Conservation (phyloP, 2,329 filamentous ascomycete species). For the Lachnellula suecica region DNA sequence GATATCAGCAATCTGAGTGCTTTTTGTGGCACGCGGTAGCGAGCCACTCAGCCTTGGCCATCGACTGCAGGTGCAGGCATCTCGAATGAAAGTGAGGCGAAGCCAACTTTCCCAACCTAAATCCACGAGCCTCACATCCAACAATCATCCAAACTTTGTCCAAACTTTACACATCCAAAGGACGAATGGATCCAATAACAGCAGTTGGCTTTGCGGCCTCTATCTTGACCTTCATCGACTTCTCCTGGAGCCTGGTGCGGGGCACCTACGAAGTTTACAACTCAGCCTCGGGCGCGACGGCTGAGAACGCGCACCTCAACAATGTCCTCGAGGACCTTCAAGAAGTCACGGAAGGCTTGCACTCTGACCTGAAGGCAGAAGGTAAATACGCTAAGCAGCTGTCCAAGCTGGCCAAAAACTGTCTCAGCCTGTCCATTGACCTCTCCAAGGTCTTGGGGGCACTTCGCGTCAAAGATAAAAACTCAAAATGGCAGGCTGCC, state of each 20-base stretch:
- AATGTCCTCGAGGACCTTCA: conserved; percentile 3
- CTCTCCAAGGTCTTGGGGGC: conserved; percentile 3
- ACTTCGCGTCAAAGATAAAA: not conserved
- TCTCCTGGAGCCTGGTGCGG: conserved; percentile 22
- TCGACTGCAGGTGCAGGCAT: too few species aligned
- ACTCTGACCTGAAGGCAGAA: not conserved
- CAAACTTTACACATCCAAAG: too few species aligned
- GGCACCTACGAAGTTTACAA: conserved; percentile 13
- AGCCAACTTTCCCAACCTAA: too few species aligned
- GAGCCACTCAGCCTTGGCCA: too few species aligned
- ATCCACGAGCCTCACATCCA: too few species aligned
- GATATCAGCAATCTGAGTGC: too few species aligned
- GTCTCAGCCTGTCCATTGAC: conserved; percentile 1
- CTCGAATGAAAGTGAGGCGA: too few species aligned
- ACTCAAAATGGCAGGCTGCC: not conserved
- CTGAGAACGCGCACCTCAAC: conserved; percentile 3
- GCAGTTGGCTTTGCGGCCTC: conserved; percentile 15
- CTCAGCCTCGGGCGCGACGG: not conserved
- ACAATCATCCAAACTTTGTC: too few species aligned
- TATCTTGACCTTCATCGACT: conserved; percentile 27
- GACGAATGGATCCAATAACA: conserved; percentile 4
- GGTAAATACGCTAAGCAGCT: conserved; percentile 1
- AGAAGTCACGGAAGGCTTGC: not conserved
- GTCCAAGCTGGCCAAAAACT: not conserved
- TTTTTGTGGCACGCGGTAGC: too few species aligned